Evolutionary conservation across 2,329 filamentous ascomycete species (phyloP), one percentile per base, ranked within the genome.

Genomic region (Byssoonygena ceratinophila): DNA sequence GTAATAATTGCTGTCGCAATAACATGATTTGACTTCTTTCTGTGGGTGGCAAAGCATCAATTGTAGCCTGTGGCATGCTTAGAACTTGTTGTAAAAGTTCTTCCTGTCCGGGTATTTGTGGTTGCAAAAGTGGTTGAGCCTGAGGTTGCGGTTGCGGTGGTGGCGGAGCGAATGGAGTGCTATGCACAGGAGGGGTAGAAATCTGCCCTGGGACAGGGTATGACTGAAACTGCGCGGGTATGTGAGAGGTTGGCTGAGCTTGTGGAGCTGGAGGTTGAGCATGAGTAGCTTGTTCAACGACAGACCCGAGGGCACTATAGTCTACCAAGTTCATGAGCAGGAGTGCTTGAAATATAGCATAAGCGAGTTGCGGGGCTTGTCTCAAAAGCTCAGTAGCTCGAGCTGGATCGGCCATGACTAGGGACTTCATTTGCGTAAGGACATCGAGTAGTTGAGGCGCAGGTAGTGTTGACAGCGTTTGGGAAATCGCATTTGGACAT

Each of bases 271-370:
- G 66, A 5, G 63, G 59, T 22, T 71, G 58, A 8, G 71, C 68
- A 55, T 73, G 71, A 7, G 66, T 71, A 58, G 67, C 72, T 66
- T 71, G 75, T 63, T 94, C 86, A 50, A 96, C 78, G 27, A 97
- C 87, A 3, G 85, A 83, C 57, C 84, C 80, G 51, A 97, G 82
- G 2, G 89, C 83, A 61, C 83, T 83, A 12, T 87, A 85, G 54
- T 92, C 91, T 52, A 97, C 88, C 8, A 97, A 81, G 43, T 89
- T 88, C 80, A 97, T 92, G 34, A 96, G 80, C 1, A 97, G 80
- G 8, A 97, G 78, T 22, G 90, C 86, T 70, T 97, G 91, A 72
- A 97, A 97, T 59, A 97, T 85, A 54, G 92, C 92, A 63, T 94
- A 97, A 3, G 87, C 82, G 41, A 98, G 81, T 70, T 98, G 92